Evolutionary conservation across 495 filamentous ascomycete genomes (phyloP).

Genomic region (Penicillium daleae): DNA sequence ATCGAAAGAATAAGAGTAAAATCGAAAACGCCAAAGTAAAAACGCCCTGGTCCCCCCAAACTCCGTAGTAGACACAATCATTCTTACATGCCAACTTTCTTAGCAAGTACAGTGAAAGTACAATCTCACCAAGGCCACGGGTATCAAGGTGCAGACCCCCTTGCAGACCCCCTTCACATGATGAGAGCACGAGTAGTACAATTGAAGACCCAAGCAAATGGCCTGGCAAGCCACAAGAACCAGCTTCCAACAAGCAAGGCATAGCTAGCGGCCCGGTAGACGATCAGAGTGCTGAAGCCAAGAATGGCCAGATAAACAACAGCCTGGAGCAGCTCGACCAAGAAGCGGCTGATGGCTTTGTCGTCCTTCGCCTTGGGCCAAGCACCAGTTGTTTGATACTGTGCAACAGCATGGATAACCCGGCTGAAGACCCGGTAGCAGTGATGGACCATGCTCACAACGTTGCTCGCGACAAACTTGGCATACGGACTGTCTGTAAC

Average conservation of each 20-base stretch:
- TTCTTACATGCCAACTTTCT: background rate
- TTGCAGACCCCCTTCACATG: conserved; percentile 3
- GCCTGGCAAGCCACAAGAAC: conserved; percentile 48
- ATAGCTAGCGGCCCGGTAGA: conserved; percentile 40
- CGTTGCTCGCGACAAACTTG: conserved; percentile 33
- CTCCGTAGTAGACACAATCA: background rate
- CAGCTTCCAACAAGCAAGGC: conserved; percentile 44
- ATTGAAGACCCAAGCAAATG: conserved; percentile 44
- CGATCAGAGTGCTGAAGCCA: conserved; percentile 37
- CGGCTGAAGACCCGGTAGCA: conserved; percentile 41
- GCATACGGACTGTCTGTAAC: conserved; percentile 32
- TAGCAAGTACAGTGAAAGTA: background rate
- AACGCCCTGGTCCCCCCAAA: background rate
- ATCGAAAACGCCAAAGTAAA: background rate
- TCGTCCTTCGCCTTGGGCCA: conserved; percentile 39
- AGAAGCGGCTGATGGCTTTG: conserved; percentile 35
- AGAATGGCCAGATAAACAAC: conserved; percentile 43
- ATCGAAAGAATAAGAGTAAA: background rate
- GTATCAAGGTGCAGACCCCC: no score
- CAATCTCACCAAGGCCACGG: background rate
- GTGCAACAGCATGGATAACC: conserved; percentile 30
- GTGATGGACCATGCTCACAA: conserved; percentile 42
- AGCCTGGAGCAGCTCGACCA: conserved; percentile 42
- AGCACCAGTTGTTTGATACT: conserved; percentile 40
- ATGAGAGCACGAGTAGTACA: conserved; percentile 34